Evolutionary conservation across 2,329 filamentous ascomycete genomes (phyloP).

Genomic region (Piedraia hortae): DNA sequence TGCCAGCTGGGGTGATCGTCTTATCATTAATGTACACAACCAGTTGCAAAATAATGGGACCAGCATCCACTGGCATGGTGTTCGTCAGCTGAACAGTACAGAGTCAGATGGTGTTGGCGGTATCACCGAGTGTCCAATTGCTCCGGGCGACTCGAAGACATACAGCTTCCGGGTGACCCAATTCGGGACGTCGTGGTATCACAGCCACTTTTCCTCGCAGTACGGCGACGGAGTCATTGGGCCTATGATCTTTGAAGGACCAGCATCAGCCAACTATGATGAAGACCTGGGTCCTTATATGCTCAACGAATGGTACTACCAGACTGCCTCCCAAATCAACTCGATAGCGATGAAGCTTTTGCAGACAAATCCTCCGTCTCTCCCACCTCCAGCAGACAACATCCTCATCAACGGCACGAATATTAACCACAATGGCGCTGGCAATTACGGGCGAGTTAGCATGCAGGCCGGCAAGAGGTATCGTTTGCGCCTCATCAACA

Average conservation of each 20-base stretch:
- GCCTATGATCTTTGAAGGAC: constrained; percentile 15
- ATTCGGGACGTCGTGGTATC: constrained; percentile 16
- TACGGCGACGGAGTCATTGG: constrained; percentile 16
- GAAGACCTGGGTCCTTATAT: constrained; percentile 13
- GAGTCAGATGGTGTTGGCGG: constrained; percentile 22
- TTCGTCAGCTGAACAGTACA: constrained; percentile 24
- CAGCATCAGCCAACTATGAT: constrained; percentile 12
- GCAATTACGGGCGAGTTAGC: constrained; percentile 9
- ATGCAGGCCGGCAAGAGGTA: constrained; percentile 14
- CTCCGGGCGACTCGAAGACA: constrained; percentile 14
- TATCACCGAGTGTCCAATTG: constrained; percentile 26
- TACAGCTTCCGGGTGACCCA: constrained; percentile 14
- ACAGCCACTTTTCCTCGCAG: constrained; percentile 17
- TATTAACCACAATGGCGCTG: constrained; percentile 7
- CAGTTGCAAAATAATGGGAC: constrained; percentile 20
- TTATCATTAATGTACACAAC: constrained; percentile 12
- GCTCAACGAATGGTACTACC: constrained; percentile 8
- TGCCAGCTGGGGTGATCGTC: constrained; percentile 16
- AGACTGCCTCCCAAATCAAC: constrained; percentile 12
- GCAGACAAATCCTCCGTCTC: constrained; percentile 11
- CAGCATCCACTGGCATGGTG: constrained; percentile 24
- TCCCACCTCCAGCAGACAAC: no score
- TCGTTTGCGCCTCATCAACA: constrained; percentile 17
- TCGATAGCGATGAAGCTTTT: no score
- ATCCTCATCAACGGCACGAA: constrained; percentile 20